These are phyloP conservation scores for Saturnispora ahearnii DNA, from an alignment of 805 yeast genomes.

Conservation along the genomic window DNA sequence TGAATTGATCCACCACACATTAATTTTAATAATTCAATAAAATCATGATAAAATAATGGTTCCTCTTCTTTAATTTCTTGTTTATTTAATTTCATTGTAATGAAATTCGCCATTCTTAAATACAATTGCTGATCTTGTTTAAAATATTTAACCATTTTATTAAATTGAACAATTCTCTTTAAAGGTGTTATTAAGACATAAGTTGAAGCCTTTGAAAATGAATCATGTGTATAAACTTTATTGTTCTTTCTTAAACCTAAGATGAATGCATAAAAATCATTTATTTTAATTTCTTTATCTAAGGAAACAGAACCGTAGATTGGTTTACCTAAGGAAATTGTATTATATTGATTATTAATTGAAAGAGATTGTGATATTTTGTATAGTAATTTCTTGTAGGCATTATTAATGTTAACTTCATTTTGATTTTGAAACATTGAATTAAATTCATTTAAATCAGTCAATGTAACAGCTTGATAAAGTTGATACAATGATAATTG, in stretches of 20 bases:
- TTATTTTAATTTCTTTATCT: conserved; percentile 16
- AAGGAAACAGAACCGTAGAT: conserved; percentile 18
- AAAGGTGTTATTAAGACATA: conserved; percentile 38
- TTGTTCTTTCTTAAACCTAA: conserved; percentile 41
- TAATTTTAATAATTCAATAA: conserved; percentile 41
- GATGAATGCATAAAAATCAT: conserved; percentile 36
- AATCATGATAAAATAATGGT: conserved; percentile 29
- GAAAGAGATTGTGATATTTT: conserved; percentile 14
- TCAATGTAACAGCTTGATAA: conserved; percentile 26
- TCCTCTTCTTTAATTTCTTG: background rate
- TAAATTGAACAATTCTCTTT: conserved; percentile 27
- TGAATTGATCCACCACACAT: conserved; percentile 47
- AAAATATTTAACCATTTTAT: conserved; percentile 23
- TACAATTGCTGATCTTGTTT: conserved; percentile 22
- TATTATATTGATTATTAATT: conserved; percentile 24
- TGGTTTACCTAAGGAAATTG: conserved; percentile 21
- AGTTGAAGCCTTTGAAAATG: conserved; percentile 24
- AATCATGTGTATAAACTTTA: conserved; percentile 26
- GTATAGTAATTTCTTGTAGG: conserved; percentile 21
- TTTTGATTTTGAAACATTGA: conserved; percentile 18
- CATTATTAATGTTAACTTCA: conserved; percentile 16
- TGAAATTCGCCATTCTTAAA: conserved; percentile 19
- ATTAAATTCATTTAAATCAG: conserved; percentile 27
- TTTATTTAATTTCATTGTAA: conserved; percentile 11
- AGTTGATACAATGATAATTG: conserved; percentile 33